Evolutionary conservation across 208 protist species (phyloP), one percentile per base, ranked within the genome.

Genomic region (Trypanosoma cruzi): DNA sequence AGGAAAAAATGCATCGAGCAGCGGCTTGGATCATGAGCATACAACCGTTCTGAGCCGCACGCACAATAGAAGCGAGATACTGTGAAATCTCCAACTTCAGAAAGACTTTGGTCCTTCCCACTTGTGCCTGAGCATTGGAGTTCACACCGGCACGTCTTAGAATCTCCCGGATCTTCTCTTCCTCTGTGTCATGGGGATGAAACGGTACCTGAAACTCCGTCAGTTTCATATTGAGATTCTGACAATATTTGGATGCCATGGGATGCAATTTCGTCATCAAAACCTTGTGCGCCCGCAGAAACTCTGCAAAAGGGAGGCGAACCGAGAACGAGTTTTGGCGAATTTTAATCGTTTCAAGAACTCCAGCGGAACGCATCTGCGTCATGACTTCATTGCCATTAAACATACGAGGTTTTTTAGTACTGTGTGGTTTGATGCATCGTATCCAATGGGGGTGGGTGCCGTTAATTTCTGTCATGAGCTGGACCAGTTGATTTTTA

Each of bases 341-440:
- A 58, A 86, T 84, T 52, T 73, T 62, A 34, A 86, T 63, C n/a
- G 81, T 86, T 71, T 88, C 79, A 62, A 88, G 71, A 60, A 88
- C 76, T 26, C 82, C 82, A 14, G 69, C 60, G 34, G 54, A 83
- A 61, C 73, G 75, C 64, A 88, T 75, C 67, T 88, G 82, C 20
- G 42, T 7, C 70, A 83, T 81, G 24, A 88, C 82, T 36, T 79
- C 68, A 16, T 50, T 64, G 16, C 73, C 77, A 46, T 65, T 53
- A 68, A 85, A 85, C 36, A 70, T 73, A 13, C 55, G 48, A 24
- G 76, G 64, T 37, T 52, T 36, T 70, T 85, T 82, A 5, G 37
- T 10, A 44, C 34, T 61, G 74, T 88, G 81, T 18, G 82, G 82
- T 61, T 88, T 88, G 64, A 88, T 79, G 68, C 82, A 88, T 16